Evolutionary conservation across 1,284 basidiomycete species (phyloP), one percentile per base, ranked within the genome.

Genomic region (Trametes polyzona): DNA sequence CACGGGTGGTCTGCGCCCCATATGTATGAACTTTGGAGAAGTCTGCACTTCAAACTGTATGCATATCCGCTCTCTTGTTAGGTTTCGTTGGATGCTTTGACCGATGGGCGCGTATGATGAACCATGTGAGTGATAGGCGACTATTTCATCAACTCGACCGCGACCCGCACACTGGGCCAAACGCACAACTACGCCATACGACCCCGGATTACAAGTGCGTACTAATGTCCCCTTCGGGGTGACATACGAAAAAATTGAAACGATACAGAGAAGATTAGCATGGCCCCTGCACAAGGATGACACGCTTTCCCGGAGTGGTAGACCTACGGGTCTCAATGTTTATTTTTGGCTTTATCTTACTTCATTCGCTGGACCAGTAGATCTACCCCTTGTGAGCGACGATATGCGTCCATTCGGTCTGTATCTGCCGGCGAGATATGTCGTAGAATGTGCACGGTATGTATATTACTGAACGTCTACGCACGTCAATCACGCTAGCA

Each of bases 191-290:
- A 11, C 8, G n/a, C 1, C 23, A 6, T 16, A 4, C 16, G 27
- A 17, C 10, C 2, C 11, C 2, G 5, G 2, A 23, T 5, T 12
- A 10, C 14, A 17, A n/a, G 29, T 43, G 4, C 19, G 5, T 4
- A 14, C 7, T 35, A 40, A 36, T 64, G 62, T 64, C 62, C 59
- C 59, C 62, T 61, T 64, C 62, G 62, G 62, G 62, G 53, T 64
- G 62, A 64, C 62, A 64, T 64, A 64, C 62, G 62, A 64, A 64
- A 64, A 64, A 64, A 64, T 64, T 64, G 62, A 59, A 64, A 64
- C 62, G 62, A 64, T 64, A 64, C 62, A 64, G 62, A 64, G 62
- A 64, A 64, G 62, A 64, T 64, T 64, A 64, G 62, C 62, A 64
- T 64, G 62, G 62, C 62, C 62, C 62, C 62, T 64, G 62, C 62